Evolutionary conservation across 164 flowering plant genomes (phyloP), one percentile per base, ranked within the genome.

Genomic region (Hamamelis virginiana): DNA sequence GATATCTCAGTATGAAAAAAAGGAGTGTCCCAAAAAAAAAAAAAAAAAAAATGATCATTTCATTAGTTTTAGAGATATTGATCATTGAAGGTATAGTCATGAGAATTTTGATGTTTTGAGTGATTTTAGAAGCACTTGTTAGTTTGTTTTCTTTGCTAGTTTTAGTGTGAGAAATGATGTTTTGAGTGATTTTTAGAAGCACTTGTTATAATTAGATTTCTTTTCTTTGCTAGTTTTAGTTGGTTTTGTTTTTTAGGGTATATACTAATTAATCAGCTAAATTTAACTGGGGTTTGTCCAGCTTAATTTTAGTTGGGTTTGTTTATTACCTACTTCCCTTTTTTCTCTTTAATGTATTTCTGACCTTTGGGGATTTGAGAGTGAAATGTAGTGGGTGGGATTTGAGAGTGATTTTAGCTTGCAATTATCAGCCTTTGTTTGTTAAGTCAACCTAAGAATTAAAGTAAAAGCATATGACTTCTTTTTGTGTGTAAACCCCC

Each of bases 1-100:
- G 73, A 72, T 55, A 44, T 80, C 60, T 69, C 82, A 8, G 78
- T 71, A 52, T 80, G 59, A 80, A 27, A 15, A n/a, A 25, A 60
- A 50, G n/a, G n/a, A n/a, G n/a, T n/a, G n/a, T n/a, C n/a, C n/a
- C n/a, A n/a, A n/a, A n/a, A n/a, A 80, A 27, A 15, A n/a, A 25
- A 60, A 50, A 80, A 27, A 15, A n/a, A 25, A 60, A 50, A 23
- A 27, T 4, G 55, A 65, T 65, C 56, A 61, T 57, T 33, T 26
- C 23, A 45, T 15, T 52, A 70, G 53, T 38, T 26, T 38, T 38
- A 69, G 62, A 69, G n/a, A n/a, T n/a, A n/a, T n/a, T n/a, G n/a
- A n/a, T n/a, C n/a, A n/a, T n/a, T n/a, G n/a, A n/a, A n/a, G n/a
- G n/a, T n/a, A n/a, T n/a, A n/a, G n/a, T n/a, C n/a, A n/a, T 16